Evolutionary conservation across 75 land plant species (phyloP).

Genomic region (Selaginella moellendorffii): DNA sequence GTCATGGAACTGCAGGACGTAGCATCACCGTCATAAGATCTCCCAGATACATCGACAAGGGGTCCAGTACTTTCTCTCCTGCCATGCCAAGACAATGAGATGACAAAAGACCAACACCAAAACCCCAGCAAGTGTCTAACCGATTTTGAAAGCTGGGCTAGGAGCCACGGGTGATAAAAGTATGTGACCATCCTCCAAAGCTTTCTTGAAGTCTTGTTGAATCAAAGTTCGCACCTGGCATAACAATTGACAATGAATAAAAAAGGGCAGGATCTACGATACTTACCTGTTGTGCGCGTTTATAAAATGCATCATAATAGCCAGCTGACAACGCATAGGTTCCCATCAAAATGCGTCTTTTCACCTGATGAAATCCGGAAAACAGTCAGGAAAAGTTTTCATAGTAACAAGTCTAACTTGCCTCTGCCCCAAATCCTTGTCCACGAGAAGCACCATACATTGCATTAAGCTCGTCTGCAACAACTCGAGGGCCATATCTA

Average conservation of each 20-base stretch:
- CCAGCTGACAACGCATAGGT: constrained; percentile 97
- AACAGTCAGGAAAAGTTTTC: background rate
- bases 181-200: constrained; percentile 49
- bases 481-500: constrained; percentile 69
- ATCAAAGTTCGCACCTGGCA: constrained; percentile 74
- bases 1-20: no score
- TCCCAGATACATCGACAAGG: constrained; percentile 88
- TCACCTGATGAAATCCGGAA: constrained; percentile 42
- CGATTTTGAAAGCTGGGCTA: constrained; percentile 77
- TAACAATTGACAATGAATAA: no score
- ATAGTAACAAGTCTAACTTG: constrained; percentile 12
- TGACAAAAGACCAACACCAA: no score
- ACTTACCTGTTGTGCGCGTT: constrained; percentile 86
- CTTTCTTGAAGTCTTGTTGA: constrained; percentile 55
- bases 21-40: constrained; percentile 94
- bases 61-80: constrained; percentile 86
- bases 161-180: constrained; percentile 91
- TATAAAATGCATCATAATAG: constrained; percentile 94
- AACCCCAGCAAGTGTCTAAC: no score
- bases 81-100: constrained; percentile 13
- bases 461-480: constrained; percentile 51
- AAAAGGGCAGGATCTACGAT: background rate
- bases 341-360: constrained; percentile 87
- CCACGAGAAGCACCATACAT: constrained; percentile 79
- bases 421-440: constrained; percentile 93